Percentiles rank a stretch among this genome's conserved stretches.
Evolutionary conservation across 2,329 filamentous ascomycete genomes (phyloP).

Genomic region (Phoma sp.): DNA sequence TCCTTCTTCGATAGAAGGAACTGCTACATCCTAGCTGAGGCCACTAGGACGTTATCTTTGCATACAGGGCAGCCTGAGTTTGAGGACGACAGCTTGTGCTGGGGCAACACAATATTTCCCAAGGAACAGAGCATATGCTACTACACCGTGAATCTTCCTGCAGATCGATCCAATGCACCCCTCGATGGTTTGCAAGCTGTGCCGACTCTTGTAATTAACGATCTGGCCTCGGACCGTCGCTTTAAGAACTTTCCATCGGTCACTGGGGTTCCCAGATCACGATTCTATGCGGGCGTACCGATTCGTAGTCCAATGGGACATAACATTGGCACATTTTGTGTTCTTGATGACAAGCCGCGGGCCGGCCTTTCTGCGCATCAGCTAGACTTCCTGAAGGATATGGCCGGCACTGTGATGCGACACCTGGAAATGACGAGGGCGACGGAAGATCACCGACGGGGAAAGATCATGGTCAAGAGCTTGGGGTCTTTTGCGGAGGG

Average conservation of each 20-base stretch:
- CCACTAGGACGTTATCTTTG: conserved; percentile 38
- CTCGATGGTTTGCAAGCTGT: conserved; percentile 26
- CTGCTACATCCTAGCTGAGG: conserved; percentile 47
- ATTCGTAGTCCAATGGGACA: conserved; percentile 64
- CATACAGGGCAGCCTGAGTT: conserved; percentile 36
- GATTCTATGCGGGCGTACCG: conserved; percentile 66
- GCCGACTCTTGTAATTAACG: conserved; percentile 41
- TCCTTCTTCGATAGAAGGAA: conserved; percentile 49
- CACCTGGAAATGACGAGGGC: conserved; percentile 65
- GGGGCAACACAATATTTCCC: conserved; percentile 43
- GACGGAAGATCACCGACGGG: conserved; percentile 59
- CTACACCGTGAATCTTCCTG: conserved; percentile 40
- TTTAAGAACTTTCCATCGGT: conserved; percentile 47
- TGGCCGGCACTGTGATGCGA: conserved; percentile 62
- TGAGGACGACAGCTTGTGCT: conserved; percentile 38
- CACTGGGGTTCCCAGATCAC: conserved; percentile 36
- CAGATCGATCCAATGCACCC: conserved; percentile 19
- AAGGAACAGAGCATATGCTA: conserved; percentile 43
- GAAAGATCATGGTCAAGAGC: conserved; percentile 59
- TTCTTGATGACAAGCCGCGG: conserved; percentile 64
- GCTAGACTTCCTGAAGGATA: conserved; percentile 61
- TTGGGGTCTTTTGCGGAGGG: conserved; percentile 47
- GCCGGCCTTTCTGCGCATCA: conserved; percentile 57
- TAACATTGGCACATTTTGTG: conserved; percentile 65
- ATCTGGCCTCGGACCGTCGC: conserved; percentile 44